These are phyloP conservation scores for Mortierella sp. DNA, from an alignment of 371 early-diverging fungal species.

Conservation along the genomic window DNA sequence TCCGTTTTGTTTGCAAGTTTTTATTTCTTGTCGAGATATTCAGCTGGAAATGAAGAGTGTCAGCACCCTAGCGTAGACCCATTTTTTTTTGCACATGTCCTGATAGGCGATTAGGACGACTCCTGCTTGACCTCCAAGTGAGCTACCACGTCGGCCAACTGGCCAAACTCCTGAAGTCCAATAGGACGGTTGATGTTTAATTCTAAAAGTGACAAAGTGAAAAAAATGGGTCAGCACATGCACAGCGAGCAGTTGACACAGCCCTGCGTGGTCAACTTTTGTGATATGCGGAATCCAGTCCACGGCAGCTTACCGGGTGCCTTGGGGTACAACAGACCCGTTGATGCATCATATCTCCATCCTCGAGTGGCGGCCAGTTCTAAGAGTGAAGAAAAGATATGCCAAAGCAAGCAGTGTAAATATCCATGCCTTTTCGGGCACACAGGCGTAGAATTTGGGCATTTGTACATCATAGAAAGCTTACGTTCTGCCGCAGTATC, in stretches of 20 bases:
- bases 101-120: slow-evolving; percentile 10
- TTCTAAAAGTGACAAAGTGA: slow-evolving; percentile 20
- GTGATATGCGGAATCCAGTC: background rate
- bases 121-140: slow-evolving; percentile 56
- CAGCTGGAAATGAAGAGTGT: background rate
- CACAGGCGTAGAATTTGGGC: too few relatives aligned
- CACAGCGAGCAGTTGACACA: background rate
- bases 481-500: slow-evolving; percentile 54
- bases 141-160: slow-evolving; percentile 52
- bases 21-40: background rate
- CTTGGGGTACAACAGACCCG: slow-evolving; percentile 53
- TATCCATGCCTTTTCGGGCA: background rate
- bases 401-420: background rate
- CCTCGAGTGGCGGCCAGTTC: slow-evolving; percentile 56
- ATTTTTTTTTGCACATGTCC: background rate
- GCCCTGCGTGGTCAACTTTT: background rate
- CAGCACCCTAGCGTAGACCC: background rate
- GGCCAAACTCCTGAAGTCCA: slow-evolving; percentile 49
- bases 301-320: slow-evolving; percentile 29
- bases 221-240: background rate
- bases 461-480: background rate
- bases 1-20: background rate
- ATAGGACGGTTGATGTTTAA: slow-evolving; percentile 25
- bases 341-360: slow-evolving; percentile 54
- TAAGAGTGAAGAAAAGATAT: background rate